Base-by-base conservation (phyloP, 78 protist genomes). In the Creolimax fragrantissima region DNA sequence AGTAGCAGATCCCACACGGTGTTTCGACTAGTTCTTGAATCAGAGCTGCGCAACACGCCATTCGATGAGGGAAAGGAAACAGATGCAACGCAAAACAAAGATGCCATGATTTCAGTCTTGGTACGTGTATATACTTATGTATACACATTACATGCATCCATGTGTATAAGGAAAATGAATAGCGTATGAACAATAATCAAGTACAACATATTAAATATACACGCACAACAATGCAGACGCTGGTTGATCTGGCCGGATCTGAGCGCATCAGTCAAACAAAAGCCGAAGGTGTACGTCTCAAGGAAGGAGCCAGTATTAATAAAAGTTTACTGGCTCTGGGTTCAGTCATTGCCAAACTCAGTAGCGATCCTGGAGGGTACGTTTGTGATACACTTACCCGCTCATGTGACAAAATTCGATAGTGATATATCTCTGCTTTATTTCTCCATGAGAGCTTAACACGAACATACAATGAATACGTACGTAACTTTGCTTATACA, bases 231-330 rank as follows among this genome's bases (percentile, higher is more conserved):
- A n/a, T n/a, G n/a, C 89, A 42, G 36, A 97, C 94, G 81, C 84
- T 97, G 35, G 98, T 97, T 3, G 98, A 97, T 88, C 92, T 97
- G 4, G 98, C 98, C 0, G 98, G 98, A 3, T 92, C 95, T 3
- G 98, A 97, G 85, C 92, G 97, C 44, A 32, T 74, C 11, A 2
- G 91, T 3, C 42, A 44, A 42, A 97, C 98, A 2, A 96, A 96
- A 5, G 96, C 97, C 0, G 95, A 96, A 66, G 97, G 97, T 4
- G 66, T 92, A 2, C 94, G 97, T 41, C 94, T 96, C 94, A 88
- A 94, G 86, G 98, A 97, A 81, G 98, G 97, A 5, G 92, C 86
- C 17, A 91, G 84, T 45, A 97, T 97, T 66, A 97, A 97, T 93
- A 58, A 88, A 35, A 91, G 95, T 24, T 91, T 97, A 11, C 92